Evolutionary conservation across 257 asterid species (phyloP).

Genomic region (Capsicum pubescens): DNA sequence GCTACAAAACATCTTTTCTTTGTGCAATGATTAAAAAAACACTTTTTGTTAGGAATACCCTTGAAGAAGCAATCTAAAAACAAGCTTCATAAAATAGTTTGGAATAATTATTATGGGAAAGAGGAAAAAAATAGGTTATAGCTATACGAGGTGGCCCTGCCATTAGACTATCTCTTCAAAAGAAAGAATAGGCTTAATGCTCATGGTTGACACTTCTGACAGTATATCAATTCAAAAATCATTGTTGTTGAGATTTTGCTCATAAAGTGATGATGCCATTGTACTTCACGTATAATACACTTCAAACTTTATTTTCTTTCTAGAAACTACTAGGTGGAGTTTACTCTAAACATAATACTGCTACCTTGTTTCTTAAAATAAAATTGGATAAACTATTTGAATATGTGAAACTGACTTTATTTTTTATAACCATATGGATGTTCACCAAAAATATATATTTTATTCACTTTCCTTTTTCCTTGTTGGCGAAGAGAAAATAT

Average conservation of each 20-base stretch:
- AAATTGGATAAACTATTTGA: conserved; percentile 1
- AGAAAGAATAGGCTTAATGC: neutral
- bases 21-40: neutral
- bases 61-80: conserved; percentile 33
- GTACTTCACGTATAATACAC: neutral
- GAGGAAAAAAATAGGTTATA: neutral
- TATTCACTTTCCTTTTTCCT: conserved; percentile 1
- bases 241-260: neutral
- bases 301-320: neutral
- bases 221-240: neutral
- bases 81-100: neutral
- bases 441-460: neutral
- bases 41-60: neutral
- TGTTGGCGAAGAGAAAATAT: neutral
- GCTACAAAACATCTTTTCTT: neutral
- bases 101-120: neutral
- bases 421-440: neutral
- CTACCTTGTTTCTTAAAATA: neutral
- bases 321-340: neutral
- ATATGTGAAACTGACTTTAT: neutral
- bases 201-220: neutral
- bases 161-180: conserved; percentile 7
- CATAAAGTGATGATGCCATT: neutral
- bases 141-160: neutral
- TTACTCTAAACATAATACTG: neutral